Evolutionary conservation across 352 stramenopile genomes (phyloP).

Genomic region (Phytophthora chlamydospora): DNA sequence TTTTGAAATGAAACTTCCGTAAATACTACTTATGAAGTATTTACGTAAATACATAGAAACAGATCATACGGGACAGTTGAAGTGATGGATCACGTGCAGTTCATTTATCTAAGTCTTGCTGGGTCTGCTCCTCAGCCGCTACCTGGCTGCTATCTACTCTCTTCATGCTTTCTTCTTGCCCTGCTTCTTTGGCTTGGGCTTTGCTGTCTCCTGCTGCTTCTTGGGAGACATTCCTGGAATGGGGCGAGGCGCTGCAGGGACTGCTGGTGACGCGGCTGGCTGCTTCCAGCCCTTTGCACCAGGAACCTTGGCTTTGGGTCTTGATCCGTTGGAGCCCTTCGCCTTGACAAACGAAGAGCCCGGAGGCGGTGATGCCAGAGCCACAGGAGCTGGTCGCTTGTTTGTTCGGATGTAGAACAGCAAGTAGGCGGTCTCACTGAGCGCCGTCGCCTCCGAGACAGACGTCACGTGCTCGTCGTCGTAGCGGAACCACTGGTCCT

Average conservation of each 20-base stretch:
- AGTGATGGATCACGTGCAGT: neutral
- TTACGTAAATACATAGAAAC: neutral
- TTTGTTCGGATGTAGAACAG: conserved; percentile 83
- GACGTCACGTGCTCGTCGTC: conserved; percentile 84
- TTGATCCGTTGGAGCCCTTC: conserved; percentile 20
- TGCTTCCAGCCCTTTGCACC: conserved; percentile 36
- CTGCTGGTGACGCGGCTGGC: conserved; percentile 4
- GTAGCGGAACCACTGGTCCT: conserved; percentile 88
- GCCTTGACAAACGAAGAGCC: conserved; percentile 29
- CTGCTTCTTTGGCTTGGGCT: conserved; percentile 35
- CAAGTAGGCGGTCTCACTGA: conserved; percentile 81
- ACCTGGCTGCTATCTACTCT: conserved; percentile 19
- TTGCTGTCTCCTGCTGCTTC: conserved; percentile 30
- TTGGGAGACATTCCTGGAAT: conserved; percentile 52
- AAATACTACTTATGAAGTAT: neutral
- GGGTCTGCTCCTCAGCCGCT: conserved; percentile 4
- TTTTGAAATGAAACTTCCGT: neutral
- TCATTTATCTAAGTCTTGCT: conserved; percentile 27
- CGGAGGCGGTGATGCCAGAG: conserved; percentile 17
- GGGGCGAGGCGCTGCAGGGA: conserved; percentile 15
- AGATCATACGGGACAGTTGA: conserved; percentile 6
- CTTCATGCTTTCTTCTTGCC: conserved; percentile 43
- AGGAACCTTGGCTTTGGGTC: conserved; percentile 21
- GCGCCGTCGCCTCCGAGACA: conserved; percentile 69
- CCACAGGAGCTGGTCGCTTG: conserved; percentile 26